Base-by-base conservation (phyloP, 2,329 filamentous ascomycete genomes). In the Zymoseptoria brevis region DNA sequence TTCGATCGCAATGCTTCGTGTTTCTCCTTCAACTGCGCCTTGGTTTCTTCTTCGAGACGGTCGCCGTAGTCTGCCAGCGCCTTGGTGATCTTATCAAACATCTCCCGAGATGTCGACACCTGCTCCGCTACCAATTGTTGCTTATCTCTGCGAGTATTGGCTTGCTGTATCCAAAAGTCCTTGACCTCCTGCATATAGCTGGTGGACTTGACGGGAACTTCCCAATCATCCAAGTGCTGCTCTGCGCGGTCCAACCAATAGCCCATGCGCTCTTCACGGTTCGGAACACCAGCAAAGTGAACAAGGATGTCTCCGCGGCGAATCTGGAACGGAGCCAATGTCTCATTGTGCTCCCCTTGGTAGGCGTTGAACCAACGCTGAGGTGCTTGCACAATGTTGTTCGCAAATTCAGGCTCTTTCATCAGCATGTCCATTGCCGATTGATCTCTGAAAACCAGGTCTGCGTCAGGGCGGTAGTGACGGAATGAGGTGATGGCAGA, bases 321-420 rank as follows among this genome's bases (percentile, higher is more conserved):
- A 5, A 73, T 74, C 52, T 75, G 71, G 52, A 69, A 72, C 16
- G 71, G 66, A 1, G 68, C 62, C 30, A 75, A 59, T 2, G 70
- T 75, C 57, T 73, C 71, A 57, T 73, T 72, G 53, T 73, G 69
- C 53, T 74, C 73, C 19, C 71, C 73, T 53, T 74, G 69, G 53
- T 77, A 78, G 1, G 74, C 73, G 60, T 78, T 78, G 66, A 78
- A 77, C 75, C 74, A 77, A 8, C 75, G 64, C 60, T 77, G 75
- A 11, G 75, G 75, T 50, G 74, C 71, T 30, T 72, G 65, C 8
- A 73, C 69, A 11, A 74, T 64, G 58, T 72, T 63, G 6, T 68
- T 59, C 8, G 58, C 62, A 62, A 76, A 76, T 0, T 67, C 59
- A 1, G 65, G 62, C 41, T 73, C 69, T n/a, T 67, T 61, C 50